Conservation (phyloP, 2,329 filamentous ascomycete genomes). For the Aspergillus unguis region DNA sequence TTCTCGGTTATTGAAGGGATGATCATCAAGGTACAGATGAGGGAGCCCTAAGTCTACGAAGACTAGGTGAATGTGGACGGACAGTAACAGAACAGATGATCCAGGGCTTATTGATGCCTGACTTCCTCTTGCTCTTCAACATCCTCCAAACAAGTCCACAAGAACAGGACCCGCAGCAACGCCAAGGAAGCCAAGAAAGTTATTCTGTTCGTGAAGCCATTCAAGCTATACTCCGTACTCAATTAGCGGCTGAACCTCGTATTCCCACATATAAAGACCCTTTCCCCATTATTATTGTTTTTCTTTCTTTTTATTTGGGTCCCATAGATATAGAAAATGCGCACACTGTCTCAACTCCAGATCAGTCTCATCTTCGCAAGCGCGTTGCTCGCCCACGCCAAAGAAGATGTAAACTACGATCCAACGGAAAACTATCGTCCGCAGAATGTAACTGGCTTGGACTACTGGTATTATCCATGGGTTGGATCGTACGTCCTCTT, state of each 20-base stretch:
- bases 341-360: neutral
- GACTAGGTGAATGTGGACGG: too few relatives aligned
- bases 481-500: conserved; percentile 9
- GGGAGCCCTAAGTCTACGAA: too few relatives aligned
- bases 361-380: neutral
- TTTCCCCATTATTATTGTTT: too few relatives aligned
- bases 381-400: neutral
- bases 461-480: conserved; percentile 11
- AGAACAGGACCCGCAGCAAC: neutral
- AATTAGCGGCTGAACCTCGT: neutral
- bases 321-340: neutral
- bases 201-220: neutral
- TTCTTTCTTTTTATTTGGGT: too few relatives aligned
- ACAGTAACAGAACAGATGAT: too few relatives aligned
- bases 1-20: neutral
- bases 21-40: neutral
- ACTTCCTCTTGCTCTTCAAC: too few relatives aligned
- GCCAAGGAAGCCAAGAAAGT: neutral
- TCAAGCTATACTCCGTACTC: neutral
- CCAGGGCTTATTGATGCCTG: too few relatives aligned
- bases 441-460: conserved; percentile 4
- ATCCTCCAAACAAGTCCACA: neutral
- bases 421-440: conserved; percentile 3
- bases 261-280: neutral
- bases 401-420: neutral